Evolutionary conservation across 805 yeast genomes (phyloP), one percentile per base, ranked within the genome.

Genomic region (Yarrowia sp.): DNA sequence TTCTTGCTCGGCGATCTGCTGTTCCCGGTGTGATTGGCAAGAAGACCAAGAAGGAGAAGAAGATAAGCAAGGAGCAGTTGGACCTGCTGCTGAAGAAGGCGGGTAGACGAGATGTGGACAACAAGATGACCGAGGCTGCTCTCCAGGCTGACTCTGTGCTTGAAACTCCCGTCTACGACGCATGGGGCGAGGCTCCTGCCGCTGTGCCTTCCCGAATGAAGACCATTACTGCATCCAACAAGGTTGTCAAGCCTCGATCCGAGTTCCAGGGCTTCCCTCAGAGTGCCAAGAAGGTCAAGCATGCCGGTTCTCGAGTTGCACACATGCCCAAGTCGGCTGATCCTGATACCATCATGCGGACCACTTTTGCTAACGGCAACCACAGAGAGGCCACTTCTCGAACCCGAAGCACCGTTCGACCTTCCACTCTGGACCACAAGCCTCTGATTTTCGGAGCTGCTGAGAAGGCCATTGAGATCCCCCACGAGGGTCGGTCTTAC

Each of bases 401-500:
- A 38, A 9, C 75, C 20, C 69, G 70, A 10, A 69, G 74, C 58
- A 50, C 67, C 3, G 63, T 42, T 20, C 67, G 50, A 15, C 79
- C 84, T 4, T 72, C 79, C 17, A 80, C 88, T 40, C 80, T 84
- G 76, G 82, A 89, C 2, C 78, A 79, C 42, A 85, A 91, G 6
- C 82, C 84, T 3, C 76, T 76, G 2, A 88, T 96, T 1, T 84
- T 91, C n/a, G 73, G 79, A 56, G 87, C 82, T 19, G 36, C 56
- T 8, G 69, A 70, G 12, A 66, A 66, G 36, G 76, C 81, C 0
- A 79, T 81, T 3, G 76, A 72, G 1, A 68, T 87, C 3, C 92
- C 97, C 13, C 88, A 88, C 73, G 95, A 88, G 1, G 98, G 98
- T 67, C 90, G 89, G 76, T 93, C 98, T 2, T 95, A 92, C 75